phyloP scores from a whole-genome alignment of 2,329 filamentous ascomycete genomes.

The Epichloe sibirici region DNA sequence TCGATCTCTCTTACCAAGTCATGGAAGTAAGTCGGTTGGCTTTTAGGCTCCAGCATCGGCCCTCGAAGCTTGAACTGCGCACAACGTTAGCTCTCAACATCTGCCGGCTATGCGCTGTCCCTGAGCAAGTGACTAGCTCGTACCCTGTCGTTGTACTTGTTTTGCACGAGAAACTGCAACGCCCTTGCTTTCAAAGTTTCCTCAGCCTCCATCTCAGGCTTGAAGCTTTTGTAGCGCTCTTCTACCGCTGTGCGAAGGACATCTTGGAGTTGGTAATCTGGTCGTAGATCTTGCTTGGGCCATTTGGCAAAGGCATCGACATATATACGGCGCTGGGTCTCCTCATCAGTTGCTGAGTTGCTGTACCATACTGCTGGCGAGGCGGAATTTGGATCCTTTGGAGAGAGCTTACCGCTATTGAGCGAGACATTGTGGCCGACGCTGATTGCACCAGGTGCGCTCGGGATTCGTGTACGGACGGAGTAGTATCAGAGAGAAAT shows the following conservation, averaged over 20 bases:
- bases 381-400: not conserved
- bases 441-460: not conserved
- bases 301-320: conserved; percentile 36
- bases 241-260: conserved; percentile 30
- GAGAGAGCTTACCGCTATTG: conserved; percentile 15
- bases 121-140: conserved; percentile 6
- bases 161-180: conserved; percentile 44
- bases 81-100: not conserved
- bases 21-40: conserved; percentile 51
- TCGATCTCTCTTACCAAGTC: conserved; percentile 51
- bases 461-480: not conserved
- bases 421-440: conserved; percentile 19
- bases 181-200: conserved; percentile 47
- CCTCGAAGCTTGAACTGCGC: conserved; percentile 30
- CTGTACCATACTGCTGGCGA: too few relatives aligned
- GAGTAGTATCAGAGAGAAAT: too few relatives aligned
- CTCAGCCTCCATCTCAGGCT: conserved; percentile 28
- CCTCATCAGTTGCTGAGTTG: not conserved
- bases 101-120: not conserved
- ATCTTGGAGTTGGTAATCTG: conserved; percentile 49
- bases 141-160: conserved; percentile 47
- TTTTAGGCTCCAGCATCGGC: conserved; percentile 42
- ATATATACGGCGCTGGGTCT: conserved; percentile 23
- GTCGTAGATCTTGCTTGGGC: conserved; percentile 52
- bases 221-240: conserved; percentile 21